Evolutionary conservation across 2,329 filamentous ascomycete species (phyloP), one percentile per base, ranked within the genome.

Genomic region (Xylariaceae sp.): DNA sequence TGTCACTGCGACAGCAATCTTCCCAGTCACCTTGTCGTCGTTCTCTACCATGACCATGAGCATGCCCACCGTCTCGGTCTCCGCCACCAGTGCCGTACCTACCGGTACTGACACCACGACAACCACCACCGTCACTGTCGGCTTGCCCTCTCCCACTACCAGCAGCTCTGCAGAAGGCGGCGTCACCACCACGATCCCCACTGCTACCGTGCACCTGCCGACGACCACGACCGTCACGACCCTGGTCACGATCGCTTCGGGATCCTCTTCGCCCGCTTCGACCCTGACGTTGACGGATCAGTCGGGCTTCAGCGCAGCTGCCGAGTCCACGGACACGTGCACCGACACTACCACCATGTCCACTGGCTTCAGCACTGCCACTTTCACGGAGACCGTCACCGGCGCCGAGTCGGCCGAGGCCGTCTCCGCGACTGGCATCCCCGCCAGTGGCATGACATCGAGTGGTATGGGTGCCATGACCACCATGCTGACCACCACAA

Each of bases 401-500:
- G 12, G 21, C 21, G 21, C 21, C 21, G 12, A 12, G 8, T 7
- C 21, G 21, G 12, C 21, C 21, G 8, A 14, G 25, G 25, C 13
- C 16, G 16, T 17, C 27, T 17, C 15, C 27, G 5, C 27, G 27
- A 17, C 5, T 10, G 7, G 7, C 27, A 18, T 5, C n/a, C 9
- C 12, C n/a, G n/a, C n/a, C n/a, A n/a, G n/a, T n/a, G n/a, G 9
- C 25, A 28, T 7, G 9, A 28, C 25, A 7, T 8, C 8, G 8
- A n/a, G 8, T 8, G 22, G 22, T n/a, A 24, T 24, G 22, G 8
- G 8, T 9, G 22, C 22, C 22, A 24, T 24, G 22, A 24, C 8
- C 27, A 19, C 29, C 29, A 31, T 11, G 19, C 29, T 13, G 17
- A 32, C 23, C n/a, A 25, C 19, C 25, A 27, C 17, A 24, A 22